Conservation (phyloP, 371 early-diverging fungal species). For the Batkoa obscura region DNA sequence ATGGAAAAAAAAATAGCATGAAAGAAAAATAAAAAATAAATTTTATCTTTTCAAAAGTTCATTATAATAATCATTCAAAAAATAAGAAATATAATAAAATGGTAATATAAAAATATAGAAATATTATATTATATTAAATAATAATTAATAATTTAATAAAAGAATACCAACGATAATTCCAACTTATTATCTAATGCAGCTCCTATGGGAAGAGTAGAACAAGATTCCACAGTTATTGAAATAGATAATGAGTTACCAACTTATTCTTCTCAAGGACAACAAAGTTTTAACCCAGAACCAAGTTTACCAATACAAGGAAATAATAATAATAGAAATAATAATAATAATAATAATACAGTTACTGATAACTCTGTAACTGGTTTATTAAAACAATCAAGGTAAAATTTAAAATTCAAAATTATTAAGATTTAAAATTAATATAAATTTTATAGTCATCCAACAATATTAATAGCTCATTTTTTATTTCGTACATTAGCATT, state of each 20-base stretch:
- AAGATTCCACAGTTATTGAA: neutral
- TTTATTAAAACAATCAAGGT: neutral
- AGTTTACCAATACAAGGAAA: no score
- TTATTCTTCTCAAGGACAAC: neutral
- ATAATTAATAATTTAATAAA: no score
- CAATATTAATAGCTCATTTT: constrained; percentile 76
- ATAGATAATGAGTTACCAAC: neutral
- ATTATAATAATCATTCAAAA: no score
- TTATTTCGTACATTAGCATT: constrained; percentile 65
- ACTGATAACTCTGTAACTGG: neutral
- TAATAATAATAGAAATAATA: no score
- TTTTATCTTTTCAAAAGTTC: no score
- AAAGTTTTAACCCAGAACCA: neutral
- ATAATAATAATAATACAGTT: neutral
- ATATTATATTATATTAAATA: no score
- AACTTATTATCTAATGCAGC: neutral
- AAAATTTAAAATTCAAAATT: neutral
- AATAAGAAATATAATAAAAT: no score
- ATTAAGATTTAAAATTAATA: neutral
- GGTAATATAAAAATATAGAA: no score
- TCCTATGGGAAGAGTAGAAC: neutral
- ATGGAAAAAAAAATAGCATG: no score
- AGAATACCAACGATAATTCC: no score
- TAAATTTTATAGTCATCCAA: constrained; percentile 81
- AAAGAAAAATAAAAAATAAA: no score